Conservation (phyloP, 495 filamentous ascomycete species). For the Bryoglossum gracile region DNA sequence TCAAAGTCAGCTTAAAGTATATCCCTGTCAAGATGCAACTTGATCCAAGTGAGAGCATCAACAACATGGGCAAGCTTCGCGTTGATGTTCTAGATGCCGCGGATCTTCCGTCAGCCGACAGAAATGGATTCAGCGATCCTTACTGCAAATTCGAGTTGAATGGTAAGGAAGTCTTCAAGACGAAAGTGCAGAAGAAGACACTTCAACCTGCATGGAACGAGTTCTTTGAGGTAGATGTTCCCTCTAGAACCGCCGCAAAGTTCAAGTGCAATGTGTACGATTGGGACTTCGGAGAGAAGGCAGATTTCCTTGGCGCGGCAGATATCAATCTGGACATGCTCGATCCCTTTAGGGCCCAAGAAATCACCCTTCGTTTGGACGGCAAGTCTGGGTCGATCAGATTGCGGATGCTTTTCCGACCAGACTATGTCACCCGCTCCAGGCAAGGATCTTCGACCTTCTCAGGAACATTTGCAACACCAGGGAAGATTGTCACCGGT, state of each 20-base stretch:
- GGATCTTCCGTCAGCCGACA: constrained; percentile 84
- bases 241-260: constrained; percentile 75
- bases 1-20: constrained; percentile 89
- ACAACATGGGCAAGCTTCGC: constrained; percentile 91
- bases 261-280: constrained; percentile 79
- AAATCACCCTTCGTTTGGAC: constrained; percentile 67
- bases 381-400: constrained; percentile 83
- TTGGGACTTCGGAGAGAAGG: constrained; percentile 90
- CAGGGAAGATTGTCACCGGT: constrained; percentile 81
- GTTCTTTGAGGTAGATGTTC: constrained; percentile 75
- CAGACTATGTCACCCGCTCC: constrained; percentile 81
- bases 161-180: constrained; percentile 82
- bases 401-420: constrained; percentile 85
- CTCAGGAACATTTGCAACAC: constrained; percentile 80
- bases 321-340: constrained; percentile 73
- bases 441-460: constrained; percentile 91
- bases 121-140: constrained; percentile 93
- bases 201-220: constrained; percentile 94
- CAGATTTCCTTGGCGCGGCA: constrained; percentile 73
- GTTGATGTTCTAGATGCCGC: constrained; percentile 85
- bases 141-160: constrained; percentile 92
- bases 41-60: constrained; percentile 92
- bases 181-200: constrained; percentile 93
- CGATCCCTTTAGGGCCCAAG: constrained; percentile 75
- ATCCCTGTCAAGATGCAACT: constrained; percentile 90